Percentiles rank a stretch among this genome's conserved stretches.
Conservation (phyloP, 768 basidiomycete species). For the Russula sp. region DNA sequence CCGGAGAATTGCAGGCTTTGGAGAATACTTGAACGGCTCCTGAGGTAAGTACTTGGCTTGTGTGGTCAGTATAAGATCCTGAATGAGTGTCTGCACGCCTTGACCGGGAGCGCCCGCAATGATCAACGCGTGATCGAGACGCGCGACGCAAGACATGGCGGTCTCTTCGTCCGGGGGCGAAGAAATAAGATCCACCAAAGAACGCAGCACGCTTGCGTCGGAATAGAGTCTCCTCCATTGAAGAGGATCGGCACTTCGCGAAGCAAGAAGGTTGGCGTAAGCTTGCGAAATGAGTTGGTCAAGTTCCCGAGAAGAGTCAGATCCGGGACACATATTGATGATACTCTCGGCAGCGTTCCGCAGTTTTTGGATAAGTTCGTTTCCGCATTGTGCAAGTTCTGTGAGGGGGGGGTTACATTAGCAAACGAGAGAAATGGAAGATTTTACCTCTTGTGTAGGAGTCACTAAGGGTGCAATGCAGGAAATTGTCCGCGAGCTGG, state of each 20-base stretch:
- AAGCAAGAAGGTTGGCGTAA: slow-evolving; percentile 44
- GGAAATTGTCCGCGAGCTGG: slow-evolving; percentile 13
- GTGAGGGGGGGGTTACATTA: not conserved
- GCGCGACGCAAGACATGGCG: slow-evolving; percentile 44
- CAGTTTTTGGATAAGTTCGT: slow-evolving; percentile 31
- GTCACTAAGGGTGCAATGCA: not conserved
- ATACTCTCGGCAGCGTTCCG: slow-evolving; percentile 7
- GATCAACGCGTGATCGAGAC: slow-evolving; percentile 76
- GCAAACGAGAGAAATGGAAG: slow-evolving; percentile 30
- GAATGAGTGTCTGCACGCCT: slow-evolving; percentile 54
- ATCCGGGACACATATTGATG: not conserved
- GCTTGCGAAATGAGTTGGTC: slow-evolving; percentile 43
- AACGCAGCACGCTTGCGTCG: slow-evolving; percentile 60
- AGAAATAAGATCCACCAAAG: slow-evolving; percentile 35
- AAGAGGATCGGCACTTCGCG: slow-evolving; percentile 31
- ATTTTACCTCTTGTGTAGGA: slow-evolving; percentile 22
- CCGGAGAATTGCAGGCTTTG: not conserved
- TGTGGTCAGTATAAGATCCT: slow-evolving; percentile 52
- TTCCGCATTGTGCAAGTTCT: slow-evolving; percentile 27
- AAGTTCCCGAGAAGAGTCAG: slow-evolving; percentile 27
- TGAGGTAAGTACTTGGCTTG: slow-evolving; percentile 39
- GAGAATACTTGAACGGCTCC: not conserved
- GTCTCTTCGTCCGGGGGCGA: slow-evolving; percentile 21
- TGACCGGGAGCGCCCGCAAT: slow-evolving; percentile 72
- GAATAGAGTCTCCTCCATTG: slow-evolving; percentile 71